phyloP scores from a whole-genome alignment of 208 protist species.

The Paratrypanosoma confusum region DNA sequence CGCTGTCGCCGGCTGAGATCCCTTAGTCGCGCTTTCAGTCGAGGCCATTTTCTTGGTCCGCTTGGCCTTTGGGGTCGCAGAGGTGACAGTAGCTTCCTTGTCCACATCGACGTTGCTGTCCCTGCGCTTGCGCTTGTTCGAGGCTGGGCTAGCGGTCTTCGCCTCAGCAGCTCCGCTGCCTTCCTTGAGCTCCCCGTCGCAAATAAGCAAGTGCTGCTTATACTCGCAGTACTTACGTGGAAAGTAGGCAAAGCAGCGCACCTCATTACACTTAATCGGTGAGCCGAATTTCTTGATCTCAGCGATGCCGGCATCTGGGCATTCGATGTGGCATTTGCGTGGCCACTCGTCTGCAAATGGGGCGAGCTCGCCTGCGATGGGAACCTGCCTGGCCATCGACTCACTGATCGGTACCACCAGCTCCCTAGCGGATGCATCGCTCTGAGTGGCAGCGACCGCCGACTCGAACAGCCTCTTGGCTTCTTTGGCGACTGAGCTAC shows the following conservation, averaged over 20 bases:
- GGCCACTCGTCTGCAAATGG: slow-evolving; percentile 46
- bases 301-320: slow-evolving; percentile 52
- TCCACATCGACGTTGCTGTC: too few species aligned
- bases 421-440: background rate
- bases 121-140: too few species aligned
- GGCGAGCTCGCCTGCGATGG: slow-evolving; percentile 58
- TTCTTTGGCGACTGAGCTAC: slow-evolving; percentile 6
- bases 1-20: too few species aligned
- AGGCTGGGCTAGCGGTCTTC: too few species aligned
- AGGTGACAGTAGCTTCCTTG: too few species aligned
- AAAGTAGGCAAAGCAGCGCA: slow-evolving; percentile 59
- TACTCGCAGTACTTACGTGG: slow-evolving; percentile 45
- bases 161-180: too few species aligned
- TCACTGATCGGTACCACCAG: slow-evolving; percentile 23
- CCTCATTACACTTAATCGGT: slow-evolving; percentile 42
- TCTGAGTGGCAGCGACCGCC: background rate
- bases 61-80: too few species aligned
- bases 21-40: too few species aligned
- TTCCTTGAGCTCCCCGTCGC: too few species aligned
- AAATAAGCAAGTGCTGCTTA: slow-evolving; percentile 7
- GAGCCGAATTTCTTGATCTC: slow-evolving; percentile 25
- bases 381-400: slow-evolving; percentile 22
- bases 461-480: slow-evolving; percentile 8
- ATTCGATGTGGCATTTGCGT: slow-evolving; percentile 41
- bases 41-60: too few species aligned